Evolutionary conservation across 2,329 filamentous ascomycete genomes (phyloP), one percentile per base, ranked within the genome.

Genomic region (Elsinoe australis): DNA sequence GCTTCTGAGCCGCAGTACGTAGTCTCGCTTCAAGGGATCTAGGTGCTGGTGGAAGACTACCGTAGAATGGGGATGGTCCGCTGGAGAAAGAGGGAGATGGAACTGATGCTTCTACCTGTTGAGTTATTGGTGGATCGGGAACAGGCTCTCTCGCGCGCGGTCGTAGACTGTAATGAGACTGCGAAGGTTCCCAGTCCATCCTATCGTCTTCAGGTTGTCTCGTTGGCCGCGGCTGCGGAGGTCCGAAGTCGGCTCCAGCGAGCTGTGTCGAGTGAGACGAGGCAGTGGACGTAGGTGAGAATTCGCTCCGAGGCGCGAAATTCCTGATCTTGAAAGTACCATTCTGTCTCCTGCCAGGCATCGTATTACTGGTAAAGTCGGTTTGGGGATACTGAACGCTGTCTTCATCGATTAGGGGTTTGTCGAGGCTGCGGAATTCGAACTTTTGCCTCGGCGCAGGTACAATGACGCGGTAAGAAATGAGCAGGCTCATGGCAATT

Each of bases 31-130:
- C 80, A 17, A 82, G 80, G n/a, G 74, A 76, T 10, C 73, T 76
- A 10, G 85, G 84, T 1, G 82, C 81, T 0, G 80, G 72, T 3
- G 85, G 85, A 2, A 87, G 73, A 50, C 75, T 79, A 64, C 79
- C 83, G 71, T 79, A 82, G 59, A 88, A 87, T 1, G 81, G 77
- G 57, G 66, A 71, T 54, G 64, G 64, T 34, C 69, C 67, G 35
- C 67, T 66, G 19, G 56, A 51, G 64, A 56, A 45, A 62, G 64
- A 33, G 9, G 33, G 67, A 61, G 12, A 67, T 55, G 28, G 70
- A 62, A 36, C 67, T 62, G 35, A 71, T n/a, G n/a, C n/a, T n/a
- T n/a, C n/a, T n/a, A n/a, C n/a, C n/a, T n/a, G 51, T 69, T 72
- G 58, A 80, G 80, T 6, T 75, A n/a, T n/a, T n/a, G n/a, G n/a